Evolutionary conservation across 2,329 filamentous ascomycete genomes (phyloP), one percentile per base, ranked within the genome.

Genomic region (Pseudocercospora pini-densiflorae): DNA sequence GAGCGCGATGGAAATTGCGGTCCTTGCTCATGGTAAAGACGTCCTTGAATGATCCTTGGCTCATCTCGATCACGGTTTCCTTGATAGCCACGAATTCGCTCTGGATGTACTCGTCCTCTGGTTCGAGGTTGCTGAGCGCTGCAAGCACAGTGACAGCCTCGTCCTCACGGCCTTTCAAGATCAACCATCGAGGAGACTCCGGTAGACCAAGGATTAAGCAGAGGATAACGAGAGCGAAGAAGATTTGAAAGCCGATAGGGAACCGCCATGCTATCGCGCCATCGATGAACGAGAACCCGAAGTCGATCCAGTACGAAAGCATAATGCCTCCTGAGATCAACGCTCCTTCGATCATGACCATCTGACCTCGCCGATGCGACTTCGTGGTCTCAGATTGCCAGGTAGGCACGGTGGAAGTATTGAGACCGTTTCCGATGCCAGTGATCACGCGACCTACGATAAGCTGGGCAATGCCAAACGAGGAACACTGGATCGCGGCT

Each of bases 371-470:
- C 51, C 79, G 78, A 67, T 86, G 83, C 8, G 82, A 80, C 69
- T 84, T 83, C 49, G 82, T 83, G 62, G 82, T 85, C 73, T 85
- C 83, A 1, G 79, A 81, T 63, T 85, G 82, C 81, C 82, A 86
- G 14, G 81, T 84, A 7, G 84, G 84, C 14, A 86, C 83, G 0
- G 70, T 72, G 19, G 61, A 63, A 0, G 82, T 84, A 61, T 85
- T 85, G 75, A 85, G 77, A 21, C 83, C 83, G 63, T 85, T 85
- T 6, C 84, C 85, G 63, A 85, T 78, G 33, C 85, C 85, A 21
- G 83, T 83, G 16, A 87, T 77, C 19, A 87, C 70, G 62, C 85
- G 81, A 16, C 83, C 83, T 40, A 84, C 78, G 59, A 87, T 84
- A 57, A 87, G 77, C 55, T 70, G 71, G 2, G 80, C 70, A 0